phyloP scores from a whole-genome alignment of 768 basidiomycete genomes.

The Mycena venus region DNA sequence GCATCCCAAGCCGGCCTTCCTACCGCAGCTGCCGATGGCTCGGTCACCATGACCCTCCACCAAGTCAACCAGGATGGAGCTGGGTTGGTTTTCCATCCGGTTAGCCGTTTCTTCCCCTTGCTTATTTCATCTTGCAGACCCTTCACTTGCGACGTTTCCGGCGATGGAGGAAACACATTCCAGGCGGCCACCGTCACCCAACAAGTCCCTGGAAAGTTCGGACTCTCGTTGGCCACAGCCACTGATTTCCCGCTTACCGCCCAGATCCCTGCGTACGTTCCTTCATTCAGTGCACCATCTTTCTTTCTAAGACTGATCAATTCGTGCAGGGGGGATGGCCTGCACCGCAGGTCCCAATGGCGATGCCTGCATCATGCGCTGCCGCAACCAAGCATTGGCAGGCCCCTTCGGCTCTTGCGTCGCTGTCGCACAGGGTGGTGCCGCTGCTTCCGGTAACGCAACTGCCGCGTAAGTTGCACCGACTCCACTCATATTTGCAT shows the following conservation, averaged over 20 bases:
- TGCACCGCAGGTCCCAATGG: slow-evolving; percentile 33
- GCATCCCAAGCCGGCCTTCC: slow-evolving; percentile 31
- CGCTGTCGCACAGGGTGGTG: slow-evolving; percentile 9
- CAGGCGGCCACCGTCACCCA: slow-evolving; percentile 26
- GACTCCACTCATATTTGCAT: too few relatives aligned
- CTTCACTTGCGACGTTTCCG: slow-evolving; percentile 32
- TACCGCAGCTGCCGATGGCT: slow-evolving; percentile 28
- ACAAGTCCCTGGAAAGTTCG: slow-evolving; percentile 25
- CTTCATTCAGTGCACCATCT: background rate
- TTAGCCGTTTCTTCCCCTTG: background rate
- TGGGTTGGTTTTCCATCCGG: slow-evolving; percentile 8
- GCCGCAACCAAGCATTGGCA: slow-evolving; percentile 22
- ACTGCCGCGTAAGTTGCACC: background rate
- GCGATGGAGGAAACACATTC: slow-evolving; percentile 32
- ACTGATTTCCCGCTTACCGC: slow-evolving; percentile 26
- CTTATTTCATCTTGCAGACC: background rate
- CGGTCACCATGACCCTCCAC: slow-evolving; percentile 32
- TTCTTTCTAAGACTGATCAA: background rate
- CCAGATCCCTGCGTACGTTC: slow-evolving; percentile 30
- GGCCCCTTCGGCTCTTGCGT: slow-evolving; percentile 32
- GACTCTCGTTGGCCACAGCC: slow-evolving; percentile 19
- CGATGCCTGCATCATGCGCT: slow-evolving; percentile 34
- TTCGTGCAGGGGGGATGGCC: slow-evolving; percentile 15
- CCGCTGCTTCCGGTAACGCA: background rate
- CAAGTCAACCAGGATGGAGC: slow-evolving; percentile 36